Base-by-base conservation (phyloP, 768 basidiomycete species). In the Pleurotus sapidus region DNA sequence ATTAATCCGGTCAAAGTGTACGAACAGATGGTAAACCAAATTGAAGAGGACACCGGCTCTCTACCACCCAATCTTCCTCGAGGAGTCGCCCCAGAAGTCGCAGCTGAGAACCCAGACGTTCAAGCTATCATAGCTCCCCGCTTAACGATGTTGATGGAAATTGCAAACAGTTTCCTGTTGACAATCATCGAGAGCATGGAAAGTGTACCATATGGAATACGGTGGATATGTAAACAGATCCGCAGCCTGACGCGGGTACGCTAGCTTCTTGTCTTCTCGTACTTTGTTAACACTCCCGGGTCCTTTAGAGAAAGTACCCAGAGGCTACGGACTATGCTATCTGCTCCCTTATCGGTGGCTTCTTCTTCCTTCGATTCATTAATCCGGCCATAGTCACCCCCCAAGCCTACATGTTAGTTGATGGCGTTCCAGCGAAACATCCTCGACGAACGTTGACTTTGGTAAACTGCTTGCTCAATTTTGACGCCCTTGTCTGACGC, bases 221-320 rank as follows among this genome's bases (percentile, higher is more conserved):
- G 97, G 62, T 99, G 97, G 97, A 99, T 99, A 68, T 99, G 97
- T 77, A 99, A 99, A 73, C 97, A 99, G 73, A 99, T 99, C 68
- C 80, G 95, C 60, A 96, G 94, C 77, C 73, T 99, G 68, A 98
- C 96, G 49, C 81, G 93, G 76, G 96, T 98, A 64, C 57, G 85
- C 34, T 38, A 74, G 46, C 56, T 51, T 43, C 3, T 58, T 57
- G 30, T 49, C 59, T 56, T 40, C n/a, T 23, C 6, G 56, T 57
- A 55, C 18, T 7, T 54, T 55, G 43, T 55, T 20, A n/a, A 46
- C 58, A 53, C 58, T 59, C 51, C 45, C 49, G 47, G 38, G 46
- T 23, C 38, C 42, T 63, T 5, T 69, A 98, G 97, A 84, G 97
- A 55, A 98, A 98, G 79, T 99, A 98, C 72, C 97, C 97, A 1